Conservation (phyloP, 2,329 filamentous ascomycete species). For the Emydomyces testavorans region DNA sequence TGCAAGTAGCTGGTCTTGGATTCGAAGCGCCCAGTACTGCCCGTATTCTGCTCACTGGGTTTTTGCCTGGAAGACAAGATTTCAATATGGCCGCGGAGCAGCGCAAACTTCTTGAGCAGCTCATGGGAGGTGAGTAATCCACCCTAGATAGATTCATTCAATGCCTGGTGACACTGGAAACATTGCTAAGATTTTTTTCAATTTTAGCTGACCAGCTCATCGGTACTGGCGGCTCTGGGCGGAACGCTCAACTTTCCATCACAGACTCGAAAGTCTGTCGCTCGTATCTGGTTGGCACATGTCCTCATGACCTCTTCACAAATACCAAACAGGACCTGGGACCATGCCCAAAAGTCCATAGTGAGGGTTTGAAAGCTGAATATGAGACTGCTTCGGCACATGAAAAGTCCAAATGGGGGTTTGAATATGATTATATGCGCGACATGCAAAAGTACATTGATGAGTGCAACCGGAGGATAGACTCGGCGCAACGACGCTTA, state of each 20-base stretch:
- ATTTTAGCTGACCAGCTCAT: constrained; percentile 53
- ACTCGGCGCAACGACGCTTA: constrained; percentile 72
- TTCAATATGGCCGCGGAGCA: constrained; percentile 81
- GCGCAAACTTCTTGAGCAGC: constrained; percentile 95
- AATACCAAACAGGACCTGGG: constrained; percentile 98
- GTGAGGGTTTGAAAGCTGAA: constrained; percentile 75
- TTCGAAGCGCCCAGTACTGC: not conserved
- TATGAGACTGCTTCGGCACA: constrained; percentile 63
- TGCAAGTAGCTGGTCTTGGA: too few species aligned
- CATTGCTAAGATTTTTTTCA: constrained; percentile 19
- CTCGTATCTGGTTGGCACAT: constrained; percentile 85
- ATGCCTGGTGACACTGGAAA: constrained; percentile 2
- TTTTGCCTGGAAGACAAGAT: not conserved
- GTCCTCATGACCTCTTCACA: constrained; percentile 97
- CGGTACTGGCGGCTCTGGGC: constrained; percentile 61
- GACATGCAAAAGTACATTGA: constrained; percentile 96
- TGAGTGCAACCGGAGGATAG: constrained; percentile 89
- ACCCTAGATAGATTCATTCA: too few species aligned
- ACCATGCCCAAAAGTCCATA: constrained; percentile 76
- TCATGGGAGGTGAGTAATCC: constrained; percentile 45
- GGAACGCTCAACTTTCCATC: constrained; percentile 71
- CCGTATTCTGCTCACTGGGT: not conserved
- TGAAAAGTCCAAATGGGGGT: constrained; percentile 68
- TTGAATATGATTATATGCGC: constrained; percentile 92
- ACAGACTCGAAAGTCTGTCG: constrained; percentile 90